Evolutionary conservation across 106 monocot species (phyloP).

Genomic region (Vanilla planifolia): DNA sequence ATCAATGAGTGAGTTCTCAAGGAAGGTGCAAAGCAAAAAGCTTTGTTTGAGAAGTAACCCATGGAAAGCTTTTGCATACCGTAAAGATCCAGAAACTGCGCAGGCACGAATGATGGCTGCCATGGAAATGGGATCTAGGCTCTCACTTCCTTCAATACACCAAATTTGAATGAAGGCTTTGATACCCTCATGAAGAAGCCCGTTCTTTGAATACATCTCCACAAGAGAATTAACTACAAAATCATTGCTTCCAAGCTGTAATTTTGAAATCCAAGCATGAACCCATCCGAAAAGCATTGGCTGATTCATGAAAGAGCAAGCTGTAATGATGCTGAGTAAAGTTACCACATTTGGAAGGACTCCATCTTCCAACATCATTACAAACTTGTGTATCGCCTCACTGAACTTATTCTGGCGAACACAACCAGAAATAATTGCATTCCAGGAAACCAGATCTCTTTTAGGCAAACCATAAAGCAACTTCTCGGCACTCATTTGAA

Average conservation of each 20-base stretch:
- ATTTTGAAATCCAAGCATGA: conserved; percentile 21
- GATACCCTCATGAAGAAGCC: conserved; percentile 18
- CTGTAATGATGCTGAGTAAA: conserved; percentile 31
- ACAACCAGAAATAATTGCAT: conserved; percentile 27
- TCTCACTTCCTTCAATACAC: background rate
- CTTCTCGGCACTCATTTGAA: conserved; percentile 11
- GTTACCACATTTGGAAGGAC: conserved; percentile 37
- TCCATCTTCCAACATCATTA: conserved; percentile 32
- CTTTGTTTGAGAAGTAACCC: conserved; percentile 28
- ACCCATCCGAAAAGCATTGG: conserved; percentile 9
- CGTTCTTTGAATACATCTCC: conserved; percentile 47
- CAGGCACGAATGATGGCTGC: conserved; percentile 24
- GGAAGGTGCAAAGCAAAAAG: conserved; percentile 17
- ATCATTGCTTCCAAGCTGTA: conserved; percentile 13
- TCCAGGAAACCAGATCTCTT: conserved; percentile 48
- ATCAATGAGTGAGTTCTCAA: conserved; percentile 35
- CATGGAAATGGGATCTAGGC: conserved; percentile 11
- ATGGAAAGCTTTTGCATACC: conserved; percentile 15
- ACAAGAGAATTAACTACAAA: conserved; percentile 30
- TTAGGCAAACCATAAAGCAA: conserved; percentile 6
- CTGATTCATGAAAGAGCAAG: conserved; percentile 32
- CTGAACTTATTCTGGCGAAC: conserved; percentile 22
- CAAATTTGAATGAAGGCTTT: conserved; percentile 17
- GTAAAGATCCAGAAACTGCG: conserved; percentile 14
- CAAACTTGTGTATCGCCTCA: conserved; percentile 27